Percentiles rank a stretch among this genome's conserved stretches.
phyloP scores from a whole-genome alignment of 805 yeast species.

The Sungouiozyma ichnusensis region DNA sequence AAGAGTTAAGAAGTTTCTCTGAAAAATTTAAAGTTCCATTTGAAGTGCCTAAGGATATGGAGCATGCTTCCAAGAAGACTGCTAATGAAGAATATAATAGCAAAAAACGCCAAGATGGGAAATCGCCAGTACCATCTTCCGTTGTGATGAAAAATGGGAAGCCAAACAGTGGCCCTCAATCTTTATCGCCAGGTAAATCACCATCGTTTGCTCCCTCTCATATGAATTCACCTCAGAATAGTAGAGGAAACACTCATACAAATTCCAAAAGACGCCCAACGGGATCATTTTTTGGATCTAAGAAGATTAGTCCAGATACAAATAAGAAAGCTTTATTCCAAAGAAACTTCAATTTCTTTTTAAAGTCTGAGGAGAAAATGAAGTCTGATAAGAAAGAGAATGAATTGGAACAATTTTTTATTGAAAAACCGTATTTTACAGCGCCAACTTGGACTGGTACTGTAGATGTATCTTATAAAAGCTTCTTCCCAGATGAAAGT shows the following conservation, averaged over 20 bases:
- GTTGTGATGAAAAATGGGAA: not conserved
- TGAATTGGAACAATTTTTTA: conserved; percentile 28
- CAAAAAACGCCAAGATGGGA: not conserved
- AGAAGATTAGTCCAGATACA: conserved; percentile 24
- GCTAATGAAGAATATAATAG: conserved; percentile 2
- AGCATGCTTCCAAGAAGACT: conserved; percentile 32
- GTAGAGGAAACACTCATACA: conserved; percentile 11
- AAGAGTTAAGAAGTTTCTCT: conserved; percentile 65
- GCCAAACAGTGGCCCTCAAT: too few relatives aligned
- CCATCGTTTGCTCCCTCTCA: conserved; percentile 9
- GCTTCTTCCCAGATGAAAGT: conserved; percentile 37
- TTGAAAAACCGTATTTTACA: conserved; percentile 59
- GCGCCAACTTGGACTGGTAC: conserved; percentile 71
- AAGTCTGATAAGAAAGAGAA: conserved; percentile 25
- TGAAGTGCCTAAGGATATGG: conserved; percentile 38
- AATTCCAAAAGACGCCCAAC: conserved; percentile 21
- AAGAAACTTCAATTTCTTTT: conserved; percentile 42
- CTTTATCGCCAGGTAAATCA: conserved; percentile 13
- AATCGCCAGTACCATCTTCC: conserved; percentile 3
- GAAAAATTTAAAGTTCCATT: conserved; percentile 70
- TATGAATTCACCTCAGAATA: too few relatives aligned
- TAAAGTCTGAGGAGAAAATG: conserved; percentile 36
- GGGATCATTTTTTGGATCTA: conserved; percentile 32
- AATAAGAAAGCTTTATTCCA: conserved; percentile 29
- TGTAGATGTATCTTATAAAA: conserved; percentile 44